phyloP scores from a whole-genome alignment of 2,329 filamentous ascomycete species.

The Penicillium sp. region DNA sequence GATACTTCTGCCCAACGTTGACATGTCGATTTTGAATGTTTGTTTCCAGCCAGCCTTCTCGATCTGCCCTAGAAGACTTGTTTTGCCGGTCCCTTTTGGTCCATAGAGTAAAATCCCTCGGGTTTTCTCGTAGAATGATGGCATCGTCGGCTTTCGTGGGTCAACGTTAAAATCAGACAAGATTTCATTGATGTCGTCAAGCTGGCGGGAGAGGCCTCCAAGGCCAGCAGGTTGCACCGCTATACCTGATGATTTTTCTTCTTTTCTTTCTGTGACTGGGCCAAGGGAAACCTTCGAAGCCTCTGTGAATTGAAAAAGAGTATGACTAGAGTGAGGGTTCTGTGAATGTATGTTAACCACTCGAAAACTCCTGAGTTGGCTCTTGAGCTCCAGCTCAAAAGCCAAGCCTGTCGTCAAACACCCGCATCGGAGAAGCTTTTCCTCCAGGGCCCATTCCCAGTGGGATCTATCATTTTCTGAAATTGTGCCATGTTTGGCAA shows the following conservation, averaged over 20 bases:
- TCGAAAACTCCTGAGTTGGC: constrained; percentile 61
- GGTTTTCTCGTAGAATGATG: constrained; percentile 42
- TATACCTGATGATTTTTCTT: constrained; percentile 12
- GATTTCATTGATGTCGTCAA: constrained; percentile 65
- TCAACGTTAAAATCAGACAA: constrained; percentile 55
- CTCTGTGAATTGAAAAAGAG: constrained; percentile 38
- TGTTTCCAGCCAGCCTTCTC: constrained; percentile 67
- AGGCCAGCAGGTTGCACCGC: constrained; percentile 52
- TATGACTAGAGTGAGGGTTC: constrained; percentile 38
- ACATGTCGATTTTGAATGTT: constrained; percentile 52
- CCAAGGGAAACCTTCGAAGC: constrained; percentile 35
- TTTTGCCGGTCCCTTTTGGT: constrained; percentile 81
- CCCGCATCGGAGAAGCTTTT: constrained; percentile 56
- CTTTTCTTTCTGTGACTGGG: constrained; percentile 17
- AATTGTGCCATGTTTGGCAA: constrained; percentile 38
- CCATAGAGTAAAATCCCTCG: constrained; percentile 74
- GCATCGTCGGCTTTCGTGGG: constrained; percentile 35
- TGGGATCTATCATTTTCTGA: constrained; percentile 37
- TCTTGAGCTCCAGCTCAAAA: constrained; percentile 61
- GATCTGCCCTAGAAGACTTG: constrained; percentile 67
- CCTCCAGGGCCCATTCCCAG: constrained; percentile 51
- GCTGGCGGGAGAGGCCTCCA: constrained; percentile 65
- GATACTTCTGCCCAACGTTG: constrained; percentile 33
- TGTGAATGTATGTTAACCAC: constrained; percentile 55
- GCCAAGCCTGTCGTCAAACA: constrained; percentile 67